Evolutionary conservation across 2,329 filamentous ascomycete species (phyloP).

Genomic region (Phyllosticta capitalensis): DNA sequence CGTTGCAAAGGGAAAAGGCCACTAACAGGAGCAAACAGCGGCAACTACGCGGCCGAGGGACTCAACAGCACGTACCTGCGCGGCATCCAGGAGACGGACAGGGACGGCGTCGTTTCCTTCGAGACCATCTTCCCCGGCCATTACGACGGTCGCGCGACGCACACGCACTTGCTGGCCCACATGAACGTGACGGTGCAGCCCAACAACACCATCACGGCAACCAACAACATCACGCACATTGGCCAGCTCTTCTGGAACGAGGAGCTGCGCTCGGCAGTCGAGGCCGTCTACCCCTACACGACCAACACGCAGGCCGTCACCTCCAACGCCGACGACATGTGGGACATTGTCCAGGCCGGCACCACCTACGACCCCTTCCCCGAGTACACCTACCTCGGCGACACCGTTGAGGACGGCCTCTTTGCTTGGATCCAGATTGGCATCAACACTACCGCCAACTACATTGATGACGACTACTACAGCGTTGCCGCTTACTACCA

Average conservation of each 20-base stretch:
- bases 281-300: constrained; percentile 36
- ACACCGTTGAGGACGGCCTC: constrained; percentile 28
- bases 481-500: constrained; percentile 5
- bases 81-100: constrained; percentile 38
- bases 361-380: constrained; percentile 44
- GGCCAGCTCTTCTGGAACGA: constrained; percentile 60
- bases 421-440: constrained; percentile 22
- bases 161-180: constrained; percentile 29
- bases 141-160: constrained; percentile 28
- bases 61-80: constrained; percentile 34
- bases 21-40: constrained; percentile 32
- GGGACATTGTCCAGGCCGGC: constrained; percentile 36
- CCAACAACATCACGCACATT: constrained; percentile 46
- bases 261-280: constrained; percentile 43
- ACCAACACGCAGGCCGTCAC: constrained; percentile 36
- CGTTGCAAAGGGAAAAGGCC: constrained; percentile 1
- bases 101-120: constrained; percentile 40
- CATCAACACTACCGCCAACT: constrained; percentile 9
- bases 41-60: constrained; percentile 20
- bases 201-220: constrained; percentile 44
- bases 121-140: constrained; percentile 41
- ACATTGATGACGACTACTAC: constrained; percentile 8
- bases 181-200: constrained; percentile 30
- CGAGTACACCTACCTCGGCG: constrained; percentile 48
- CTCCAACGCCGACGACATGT: constrained; percentile 44